A percentile compares a stretch with the other conserved stretches of the same genome.
Conservation (phyloP, 2,329 filamentous ascomycete species). For the Arthrobotrys sphaeroides region DNA sequence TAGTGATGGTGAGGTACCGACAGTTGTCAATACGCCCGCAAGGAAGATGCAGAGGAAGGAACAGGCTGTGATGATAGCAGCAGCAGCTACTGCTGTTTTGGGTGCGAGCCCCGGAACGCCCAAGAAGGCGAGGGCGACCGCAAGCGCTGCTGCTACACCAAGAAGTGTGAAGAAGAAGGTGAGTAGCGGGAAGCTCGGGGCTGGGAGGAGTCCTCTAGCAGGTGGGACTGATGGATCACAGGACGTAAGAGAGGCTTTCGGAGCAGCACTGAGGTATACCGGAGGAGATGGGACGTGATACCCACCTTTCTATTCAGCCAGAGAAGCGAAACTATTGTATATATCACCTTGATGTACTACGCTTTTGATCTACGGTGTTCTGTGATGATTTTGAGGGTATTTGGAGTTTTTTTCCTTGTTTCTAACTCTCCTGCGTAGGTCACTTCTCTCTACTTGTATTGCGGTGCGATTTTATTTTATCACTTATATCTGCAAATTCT, state of each 20-base stretch:
- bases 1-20: slow-evolving; percentile 53
- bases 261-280: slow-evolving; percentile 39
- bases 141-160: slow-evolving; percentile 52
- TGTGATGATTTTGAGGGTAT: slow-evolving; percentile 14
- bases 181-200: slow-evolving; percentile 27
- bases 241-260: slow-evolving; percentile 34
- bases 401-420: slow-evolving; percentile 29
- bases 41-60: slow-evolving; percentile 54
- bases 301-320: background rate
- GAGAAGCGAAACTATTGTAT: slow-evolving; percentile 12
- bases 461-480: slow-evolving; percentile 24
- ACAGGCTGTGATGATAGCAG: slow-evolving; percentile 15
- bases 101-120: slow-evolving; percentile 53
- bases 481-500: background rate
- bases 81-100: slow-evolving; percentile 22
- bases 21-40: slow-evolving; percentile 52
- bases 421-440: slow-evolving; percentile 9
- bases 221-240: slow-evolving; percentile 5
- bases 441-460: slow-evolving; percentile 12
- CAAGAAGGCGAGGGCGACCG: slow-evolving; percentile 45
- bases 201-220: slow-evolving; percentile 26
- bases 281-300: slow-evolving; percentile 28
- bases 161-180: slow-evolving; percentile 54
- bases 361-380: slow-evolving; percentile 39
- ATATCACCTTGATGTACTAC: slow-evolving; percentile 26